phyloP scores from a whole-genome alignment of 2,329 filamentous ascomycete genomes.

The Purpureocillium takamizusanense region DNA sequence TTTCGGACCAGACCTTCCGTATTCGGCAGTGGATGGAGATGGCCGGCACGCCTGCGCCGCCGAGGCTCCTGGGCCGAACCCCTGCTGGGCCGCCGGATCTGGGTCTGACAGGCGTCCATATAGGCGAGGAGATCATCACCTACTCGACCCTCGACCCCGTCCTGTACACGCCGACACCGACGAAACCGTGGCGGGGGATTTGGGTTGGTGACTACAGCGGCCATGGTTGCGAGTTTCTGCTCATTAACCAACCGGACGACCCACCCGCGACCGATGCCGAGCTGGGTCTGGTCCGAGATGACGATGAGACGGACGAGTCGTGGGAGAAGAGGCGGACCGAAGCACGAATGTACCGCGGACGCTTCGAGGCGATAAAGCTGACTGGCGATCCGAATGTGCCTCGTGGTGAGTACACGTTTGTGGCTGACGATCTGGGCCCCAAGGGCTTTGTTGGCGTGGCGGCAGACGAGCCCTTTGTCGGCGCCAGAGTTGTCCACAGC shows the following conservation, averaged over 20 bases:
- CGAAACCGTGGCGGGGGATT: constrained; percentile 81
- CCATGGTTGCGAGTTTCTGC: constrained; percentile 82
- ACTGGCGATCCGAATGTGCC: constrained; percentile 90
- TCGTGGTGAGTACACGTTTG: constrained; percentile 74
- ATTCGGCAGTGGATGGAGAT: constrained; percentile 72
- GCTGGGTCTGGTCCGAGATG: constrained; percentile 26
- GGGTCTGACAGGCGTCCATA: constrained; percentile 30
- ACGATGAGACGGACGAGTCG: constrained; percentile 34
- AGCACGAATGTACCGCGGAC: constrained; percentile 50
- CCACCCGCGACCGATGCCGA: constrained; percentile 28
- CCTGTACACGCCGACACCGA: constrained; percentile 70
- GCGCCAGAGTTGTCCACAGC: constrained; percentile 63
- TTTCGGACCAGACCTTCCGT: constrained; percentile 63
- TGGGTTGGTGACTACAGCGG: constrained; percentile 87
- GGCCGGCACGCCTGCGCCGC: constrained; percentile 21
- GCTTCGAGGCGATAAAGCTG: constrained; percentile 77
- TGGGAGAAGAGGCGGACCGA: constrained; percentile 35
- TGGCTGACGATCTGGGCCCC: constrained; percentile 66
- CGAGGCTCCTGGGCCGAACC: constrained; percentile 18
- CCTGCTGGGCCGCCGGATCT: constrained; percentile 1
- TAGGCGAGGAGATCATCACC: constrained; percentile 50
- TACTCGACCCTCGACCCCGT: constrained; percentile 62
- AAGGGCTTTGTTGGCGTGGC: constrained; percentile 55
- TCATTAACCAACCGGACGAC: constrained; percentile 64
- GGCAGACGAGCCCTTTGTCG: constrained; percentile 60